These are phyloP conservation scores for Harringtonia aguacate DNA, from an alignment of 2,329 filamentous ascomycete species.

Conservation along the genomic window DNA sequence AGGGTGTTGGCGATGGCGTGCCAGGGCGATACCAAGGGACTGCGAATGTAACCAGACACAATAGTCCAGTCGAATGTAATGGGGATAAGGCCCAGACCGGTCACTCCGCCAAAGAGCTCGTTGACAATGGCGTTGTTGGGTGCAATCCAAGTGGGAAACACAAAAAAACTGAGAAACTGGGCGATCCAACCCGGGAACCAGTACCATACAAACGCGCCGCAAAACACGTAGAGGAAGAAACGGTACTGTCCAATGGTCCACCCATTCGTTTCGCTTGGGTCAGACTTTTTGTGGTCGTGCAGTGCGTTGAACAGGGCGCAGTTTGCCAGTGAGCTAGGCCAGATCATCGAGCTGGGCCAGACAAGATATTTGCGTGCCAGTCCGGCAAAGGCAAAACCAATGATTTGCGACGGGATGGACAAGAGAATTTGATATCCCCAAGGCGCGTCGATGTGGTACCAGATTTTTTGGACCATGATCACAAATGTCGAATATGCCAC, in stretches of 20 bases:
- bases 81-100: constrained; percentile 22
- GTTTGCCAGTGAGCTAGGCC: constrained; percentile 36
- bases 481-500: constrained; percentile 41
- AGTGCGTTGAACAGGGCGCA: constrained; percentile 37
- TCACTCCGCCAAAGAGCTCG: constrained; percentile 21
- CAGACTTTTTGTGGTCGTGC: constrained; percentile 28
- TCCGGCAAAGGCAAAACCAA: constrained; percentile 45
- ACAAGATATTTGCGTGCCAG: constrained; percentile 38
- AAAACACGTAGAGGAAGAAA: constrained; percentile 32
- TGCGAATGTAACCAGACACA: constrained; percentile 6
- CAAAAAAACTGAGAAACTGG: constrained; percentile 32
- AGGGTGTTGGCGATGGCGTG: constrained; percentile 53
- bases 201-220: constrained; percentile 38
- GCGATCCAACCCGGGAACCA: constrained; percentile 42
- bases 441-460: not conserved
- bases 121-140: constrained; percentile 25
- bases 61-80: constrained; percentile 28
- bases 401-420: constrained; percentile 26
- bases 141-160: constrained; percentile 43
- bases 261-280: not conserved
- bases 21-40: constrained; percentile 24
- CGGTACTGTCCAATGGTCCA: constrained; percentile 2
- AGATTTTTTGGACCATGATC: constrained; percentile 27
- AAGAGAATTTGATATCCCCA: not conserved
- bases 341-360: constrained; percentile 39